These are phyloP conservation scores for Martiniozyma abietophila DNA, from an alignment of 805 yeast genomes.

Conservation along the genomic window DNA sequence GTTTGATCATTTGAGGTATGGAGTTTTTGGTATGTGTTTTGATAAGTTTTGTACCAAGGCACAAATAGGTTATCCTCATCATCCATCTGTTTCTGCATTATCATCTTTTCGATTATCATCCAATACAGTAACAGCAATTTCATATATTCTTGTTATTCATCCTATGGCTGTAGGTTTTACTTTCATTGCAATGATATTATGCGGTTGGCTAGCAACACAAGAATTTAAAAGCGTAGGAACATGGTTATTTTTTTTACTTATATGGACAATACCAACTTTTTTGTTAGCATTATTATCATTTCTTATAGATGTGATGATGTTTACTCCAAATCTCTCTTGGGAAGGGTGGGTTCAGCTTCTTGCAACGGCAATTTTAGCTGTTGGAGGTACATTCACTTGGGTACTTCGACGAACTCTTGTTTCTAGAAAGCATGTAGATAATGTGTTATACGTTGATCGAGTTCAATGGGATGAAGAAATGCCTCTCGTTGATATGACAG, in stretches of 20 bases:
- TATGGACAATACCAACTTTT: slow-evolving; percentile 61
- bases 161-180: slow-evolving; percentile 54
- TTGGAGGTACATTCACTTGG: slow-evolving; percentile 59
- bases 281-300: slow-evolving; percentile 64
- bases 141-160: slow-evolving; percentile 58
- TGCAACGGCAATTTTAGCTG: slow-evolving; percentile 55
- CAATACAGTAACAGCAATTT: slow-evolving; percentile 46
- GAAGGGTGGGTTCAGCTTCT: slow-evolving; percentile 79
- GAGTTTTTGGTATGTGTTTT: slow-evolving; percentile 63
- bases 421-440: too few relatives aligned
- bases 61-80: slow-evolving; percentile 35
- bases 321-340: slow-evolving; percentile 67
- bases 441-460: too few relatives aligned
- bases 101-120: slow-evolving; percentile 40
- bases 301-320: slow-evolving; percentile 71
- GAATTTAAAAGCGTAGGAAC: slow-evolving; percentile 26
- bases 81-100: slow-evolving; percentile 18
- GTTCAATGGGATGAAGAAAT: too few relatives aligned
- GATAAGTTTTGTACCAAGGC: slow-evolving; percentile 30
- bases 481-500: too few relatives aligned
- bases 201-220: slow-evolving; percentile 32
- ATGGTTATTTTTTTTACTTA: slow-evolving; percentile 41
- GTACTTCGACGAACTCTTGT: slow-evolving; percentile 60
- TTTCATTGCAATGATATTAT: slow-evolving; percentile 33
- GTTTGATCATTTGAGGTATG: slow-evolving; percentile 43